A percentile compares a stretch with the other conserved stretches of the same genome.
Evolutionary conservation across 2,329 filamentous ascomycete species (phyloP).

Genomic region (Aspergillus aculeatinus): DNA sequence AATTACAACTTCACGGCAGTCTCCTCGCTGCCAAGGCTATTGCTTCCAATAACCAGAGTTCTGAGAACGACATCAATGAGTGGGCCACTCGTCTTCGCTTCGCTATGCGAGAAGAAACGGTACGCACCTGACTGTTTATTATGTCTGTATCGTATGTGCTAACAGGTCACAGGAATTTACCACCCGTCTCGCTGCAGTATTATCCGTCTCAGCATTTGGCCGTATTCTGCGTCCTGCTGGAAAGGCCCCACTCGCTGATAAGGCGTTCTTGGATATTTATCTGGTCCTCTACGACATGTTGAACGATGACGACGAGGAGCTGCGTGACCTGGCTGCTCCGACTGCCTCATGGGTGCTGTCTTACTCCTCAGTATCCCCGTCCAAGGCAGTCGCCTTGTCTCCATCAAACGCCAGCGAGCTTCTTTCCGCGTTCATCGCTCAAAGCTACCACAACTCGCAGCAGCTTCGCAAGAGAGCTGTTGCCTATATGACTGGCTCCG

Average conservation of each 20-base stretch:
- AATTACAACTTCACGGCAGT: slow-evolving; percentile 39
- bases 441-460: slow-evolving; percentile 33
- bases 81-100: slow-evolving; percentile 39
- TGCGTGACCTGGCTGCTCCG: slow-evolving; percentile 63
- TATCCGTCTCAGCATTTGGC: slow-evolving; percentile 36
- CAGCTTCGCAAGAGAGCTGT: slow-evolving; percentile 38
- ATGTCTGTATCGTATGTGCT: not conserved
- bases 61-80: slow-evolving; percentile 27
- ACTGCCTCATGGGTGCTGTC: slow-evolving; percentile 40
- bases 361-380: slow-evolving; percentile 31
- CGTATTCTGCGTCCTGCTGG: slow-evolving; percentile 43
- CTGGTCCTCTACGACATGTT: slow-evolving; percentile 72
- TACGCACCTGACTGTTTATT: slow-evolving; percentile 21
- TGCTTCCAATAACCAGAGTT: slow-evolving; percentile 12
- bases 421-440: slow-evolving; percentile 37
- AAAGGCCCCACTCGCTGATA: slow-evolving; percentile 22
- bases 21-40: slow-evolving; percentile 31
- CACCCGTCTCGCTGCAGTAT: slow-evolving; percentile 38
- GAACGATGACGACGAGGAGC: slow-evolving; percentile 89
- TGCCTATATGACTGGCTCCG: slow-evolving; percentile 39
- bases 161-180: slow-evolving; percentile 36
- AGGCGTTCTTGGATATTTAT: slow-evolving; percentile 55
- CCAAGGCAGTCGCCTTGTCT: slow-evolving; percentile 38
- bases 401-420: slow-evolving; percentile 51
- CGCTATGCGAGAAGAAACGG: slow-evolving; percentile 44